Evolutionary conservation across 2,329 filamentous ascomycete species (phyloP).

Genomic region (Davidsoniella neocaledoniae): DNA sequence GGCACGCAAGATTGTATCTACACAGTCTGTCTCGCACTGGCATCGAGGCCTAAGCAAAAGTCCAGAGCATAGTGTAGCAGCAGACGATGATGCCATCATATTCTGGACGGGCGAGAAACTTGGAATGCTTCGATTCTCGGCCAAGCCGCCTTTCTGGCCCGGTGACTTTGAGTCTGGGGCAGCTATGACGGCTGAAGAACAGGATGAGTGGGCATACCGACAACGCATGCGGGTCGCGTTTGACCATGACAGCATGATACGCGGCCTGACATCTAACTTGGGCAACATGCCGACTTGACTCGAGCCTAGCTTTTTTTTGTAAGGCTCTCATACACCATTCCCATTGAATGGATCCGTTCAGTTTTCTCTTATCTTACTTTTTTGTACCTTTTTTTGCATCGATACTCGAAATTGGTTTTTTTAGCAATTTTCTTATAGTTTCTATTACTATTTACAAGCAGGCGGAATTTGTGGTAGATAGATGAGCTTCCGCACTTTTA

Average conservation of each 20-base stretch:
- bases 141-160: slow-evolving; percentile 28
- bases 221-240: slow-evolving; percentile 61
- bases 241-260: slow-evolving; percentile 44
- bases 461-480: too few species aligned
- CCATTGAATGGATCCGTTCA: too few species aligned
- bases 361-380: too few species aligned
- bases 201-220: slow-evolving; percentile 37
- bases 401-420: too few species aligned
- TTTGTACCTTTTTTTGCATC: too few species aligned
- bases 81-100: slow-evolving; percentile 51
- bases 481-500: too few species aligned
- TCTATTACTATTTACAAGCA: too few species aligned
- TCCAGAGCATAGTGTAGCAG: slow-evolving; percentile 7
- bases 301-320: too few species aligned
- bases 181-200: slow-evolving; percentile 28
- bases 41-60: slow-evolving; percentile 9
- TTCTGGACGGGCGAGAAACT: slow-evolving; percentile 81
- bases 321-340: too few species aligned
- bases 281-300: too few species aligned
- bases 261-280: not conserved
- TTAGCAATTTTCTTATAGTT: too few species aligned
- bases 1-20: slow-evolving; percentile 62
- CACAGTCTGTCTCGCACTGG: slow-evolving; percentile 22
- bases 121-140: slow-evolving; percentile 52
- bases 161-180: slow-evolving; percentile 34